These are phyloP conservation scores for Fusarium caatingaense DNA, from an alignment of 2,329 filamentous ascomycete genomes.

Conservation along the genomic window DNA sequence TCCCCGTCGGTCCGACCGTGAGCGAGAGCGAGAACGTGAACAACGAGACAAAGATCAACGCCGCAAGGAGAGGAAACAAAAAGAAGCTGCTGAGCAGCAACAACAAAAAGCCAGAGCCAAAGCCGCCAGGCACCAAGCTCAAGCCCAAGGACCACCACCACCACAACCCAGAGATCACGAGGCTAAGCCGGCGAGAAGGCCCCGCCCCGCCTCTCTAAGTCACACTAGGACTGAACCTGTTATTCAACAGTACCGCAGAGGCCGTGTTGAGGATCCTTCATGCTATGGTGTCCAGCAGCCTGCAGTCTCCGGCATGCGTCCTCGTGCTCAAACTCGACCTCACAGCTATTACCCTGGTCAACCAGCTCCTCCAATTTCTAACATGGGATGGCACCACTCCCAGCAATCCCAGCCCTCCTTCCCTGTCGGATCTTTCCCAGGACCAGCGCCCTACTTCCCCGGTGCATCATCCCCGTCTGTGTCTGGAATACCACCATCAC, in stretches of 20 bases:
- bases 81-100: constrained; percentile 42
- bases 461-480: constrained; percentile 44
- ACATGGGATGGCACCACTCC: constrained; percentile 46
- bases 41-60: constrained; percentile 48
- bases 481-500: constrained; percentile 45
- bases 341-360: constrained; percentile 54
- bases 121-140: constrained; percentile 21
- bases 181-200: constrained; percentile 45
- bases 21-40: constrained; percentile 41
- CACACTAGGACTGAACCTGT: constrained; percentile 51
- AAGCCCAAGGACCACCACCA: neutral
- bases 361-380: constrained; percentile 41
- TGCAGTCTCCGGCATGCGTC: constrained; percentile 47
- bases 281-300: constrained; percentile 53
- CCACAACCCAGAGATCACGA: constrained; percentile 37
- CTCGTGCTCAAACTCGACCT: constrained; percentile 50
- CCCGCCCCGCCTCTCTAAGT: constrained; percentile 47
- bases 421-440: constrained; percentile 49
- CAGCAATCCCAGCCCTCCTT: constrained; percentile 41
- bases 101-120: constrained; percentile 43
- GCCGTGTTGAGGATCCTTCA: constrained; percentile 51
- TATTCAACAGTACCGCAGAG: constrained; percentile 49
- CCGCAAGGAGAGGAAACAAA: constrained; percentile 43
- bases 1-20: constrained; percentile 39
- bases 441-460: constrained; percentile 45